Base-by-base conservation (phyloP, 139 green algal species). In the Monoraphidium neglectum region DNA sequence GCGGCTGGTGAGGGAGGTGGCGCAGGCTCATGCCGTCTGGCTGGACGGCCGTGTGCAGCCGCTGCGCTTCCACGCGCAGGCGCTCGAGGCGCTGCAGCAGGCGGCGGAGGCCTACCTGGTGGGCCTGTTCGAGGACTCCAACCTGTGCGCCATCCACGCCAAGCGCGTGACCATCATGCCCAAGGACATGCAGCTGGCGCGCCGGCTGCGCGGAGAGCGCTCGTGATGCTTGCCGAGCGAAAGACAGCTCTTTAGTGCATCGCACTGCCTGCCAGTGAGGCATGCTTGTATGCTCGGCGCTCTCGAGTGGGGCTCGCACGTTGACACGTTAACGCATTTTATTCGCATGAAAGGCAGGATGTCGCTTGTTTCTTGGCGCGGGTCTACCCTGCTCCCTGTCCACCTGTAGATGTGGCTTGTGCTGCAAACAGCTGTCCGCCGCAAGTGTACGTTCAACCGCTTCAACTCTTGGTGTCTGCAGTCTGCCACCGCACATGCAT, bases 41-140 rank as follows among this genome's bases (percentile, higher is more conserved):
- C n/a, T n/a, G n/a, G n/a, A n/a, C n/a, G n/a, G n/a, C n/a, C n/a
- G n/a, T n/a, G n/a, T n/a, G n/a, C n/a, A n/a, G n/a, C n/a, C n/a
- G n/a, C n/a, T n/a, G n/a, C n/a, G n/a, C n/a, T n/a, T n/a, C n/a
- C n/a, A n/a, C n/a, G n/a, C n/a, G n/a, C n/a, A n/a, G n/a, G n/a
- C n/a, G n/a, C n/a, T n/a, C n/a, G n/a, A n/a, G 43, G 43, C 43
- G 43, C 90, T 99, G 62, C 95, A 99, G 89, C 95, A 99, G 88
- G 95, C 95, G n/a, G 91, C 95, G 59, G 95, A 99, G 92, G 95
- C 95, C n/a, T 99, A 98, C 88, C 89, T 98, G 82, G 94, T 98
- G 30, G 95, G 95, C 72, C 87, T 99, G 78, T 99, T 99, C 68
- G 95, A 99, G 90, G 95, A 97, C 87, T 92, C 87, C 75, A 95